Percentiles rank a stretch among this genome's conserved stretches.
Conservation (phyloP, 2,329 filamentous ascomycete species). For the Fusarium sp. region DNA sequence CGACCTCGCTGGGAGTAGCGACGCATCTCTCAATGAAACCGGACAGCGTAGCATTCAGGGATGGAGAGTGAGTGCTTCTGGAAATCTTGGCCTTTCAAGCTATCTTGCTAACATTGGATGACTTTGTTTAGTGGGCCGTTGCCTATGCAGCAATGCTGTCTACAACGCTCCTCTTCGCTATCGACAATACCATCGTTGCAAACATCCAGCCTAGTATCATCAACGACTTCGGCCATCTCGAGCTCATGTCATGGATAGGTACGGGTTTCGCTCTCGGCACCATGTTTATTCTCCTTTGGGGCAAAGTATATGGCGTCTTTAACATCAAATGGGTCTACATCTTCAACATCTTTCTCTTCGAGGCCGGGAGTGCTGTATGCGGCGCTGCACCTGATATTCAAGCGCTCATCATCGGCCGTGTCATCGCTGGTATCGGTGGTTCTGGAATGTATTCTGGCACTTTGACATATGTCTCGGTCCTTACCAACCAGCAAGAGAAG, state of each 20-base stretch:
- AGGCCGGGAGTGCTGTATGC: neutral
- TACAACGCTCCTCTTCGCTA: neutral
- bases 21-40: neutral
- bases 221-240: neutral
- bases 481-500: neutral
- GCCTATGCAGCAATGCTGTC: neutral
- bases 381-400: neutral
- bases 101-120: neutral
- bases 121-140: neutral
- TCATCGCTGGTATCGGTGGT: neutral
- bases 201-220: neutral
- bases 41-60: neutral
- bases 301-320: neutral
- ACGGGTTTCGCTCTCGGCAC: neutral
- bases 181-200: neutral
- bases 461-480: neutral
- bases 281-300: neutral
- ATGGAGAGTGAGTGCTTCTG: neutral
- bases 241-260: neutral
- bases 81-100: fast-evolving
- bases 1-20: neutral
- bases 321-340: neutral
- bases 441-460: neutral
- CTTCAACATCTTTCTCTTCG: neutral
- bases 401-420: neutral